These are phyloP conservation scores for Volvox africanus DNA, from an alignment of 139 green algal species.

Conservation along the genomic window DNA sequence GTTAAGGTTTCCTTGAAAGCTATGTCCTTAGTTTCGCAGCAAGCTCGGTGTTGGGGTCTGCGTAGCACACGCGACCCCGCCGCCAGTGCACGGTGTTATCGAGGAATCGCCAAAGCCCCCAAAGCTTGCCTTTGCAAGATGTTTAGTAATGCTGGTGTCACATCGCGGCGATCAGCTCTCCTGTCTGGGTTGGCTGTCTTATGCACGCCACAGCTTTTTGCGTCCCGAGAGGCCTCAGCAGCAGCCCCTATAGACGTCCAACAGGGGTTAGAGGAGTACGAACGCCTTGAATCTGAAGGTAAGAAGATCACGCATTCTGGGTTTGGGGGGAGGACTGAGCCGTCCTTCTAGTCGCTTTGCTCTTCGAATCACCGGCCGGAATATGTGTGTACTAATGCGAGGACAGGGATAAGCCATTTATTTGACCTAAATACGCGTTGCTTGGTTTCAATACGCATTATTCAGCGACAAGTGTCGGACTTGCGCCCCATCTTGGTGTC, in stretches of 20 bases:
- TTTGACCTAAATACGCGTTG: too few species aligned
- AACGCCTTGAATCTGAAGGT: conserved; percentile 54
- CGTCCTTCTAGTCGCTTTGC: too few species aligned
- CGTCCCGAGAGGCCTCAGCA: neutral
- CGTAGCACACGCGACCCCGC: neutral
- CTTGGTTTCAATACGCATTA: too few species aligned
- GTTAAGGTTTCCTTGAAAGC: neutral
- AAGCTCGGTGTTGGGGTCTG: neutral
- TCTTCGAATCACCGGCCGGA: too few species aligned
- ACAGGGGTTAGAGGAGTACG: conserved; percentile 54
- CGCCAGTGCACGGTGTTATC: neutral
- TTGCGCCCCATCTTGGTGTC: too few species aligned
- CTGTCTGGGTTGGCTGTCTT: neutral
- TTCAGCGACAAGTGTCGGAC: too few species aligned
- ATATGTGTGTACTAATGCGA: too few species aligned
- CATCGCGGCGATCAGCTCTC: neutral
- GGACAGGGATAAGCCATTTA: too few species aligned
- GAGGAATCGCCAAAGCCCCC: neutral
- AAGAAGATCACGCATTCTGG: neutral
- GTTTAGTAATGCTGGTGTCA: neutral
- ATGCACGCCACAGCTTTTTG: neutral
- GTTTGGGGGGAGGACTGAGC: too few species aligned
- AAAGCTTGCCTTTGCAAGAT: neutral
- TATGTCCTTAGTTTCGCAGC: neutral
- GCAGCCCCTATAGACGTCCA: neutral